A percentile compares a stretch with the other conserved stretches of the same genome.
phyloP scores from a whole-genome alignment of 2,329 filamentous ascomycete species.

The Trematosphaeria pertusa region DNA sequence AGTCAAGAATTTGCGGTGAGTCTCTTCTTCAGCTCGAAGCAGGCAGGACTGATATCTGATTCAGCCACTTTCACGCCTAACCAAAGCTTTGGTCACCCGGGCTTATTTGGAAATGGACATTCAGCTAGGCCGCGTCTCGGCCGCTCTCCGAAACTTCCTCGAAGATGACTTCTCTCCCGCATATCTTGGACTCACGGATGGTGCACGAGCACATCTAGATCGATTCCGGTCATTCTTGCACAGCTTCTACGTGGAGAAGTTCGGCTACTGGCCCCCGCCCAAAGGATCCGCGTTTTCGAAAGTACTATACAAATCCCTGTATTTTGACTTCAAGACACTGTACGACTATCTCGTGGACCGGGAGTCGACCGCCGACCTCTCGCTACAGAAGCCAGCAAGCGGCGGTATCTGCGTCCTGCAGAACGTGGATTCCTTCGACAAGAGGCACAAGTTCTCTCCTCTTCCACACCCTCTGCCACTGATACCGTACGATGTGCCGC shows the following conservation, averaged over 20 bases:
- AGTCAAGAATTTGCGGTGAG: slow-evolving; percentile 69
- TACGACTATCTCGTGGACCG: slow-evolving; percentile 76
- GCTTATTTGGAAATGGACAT: slow-evolving; percentile 70
- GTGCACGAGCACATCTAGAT: slow-evolving; percentile 71
- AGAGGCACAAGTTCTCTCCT: slow-evolving; percentile 63
- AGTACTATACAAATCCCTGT: slow-evolving; percentile 66
- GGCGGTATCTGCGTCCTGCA: slow-evolving; percentile 76
- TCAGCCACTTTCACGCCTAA: slow-evolving; percentile 55
- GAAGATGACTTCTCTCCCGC: slow-evolving; percentile 73
- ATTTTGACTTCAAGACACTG: slow-evolving; percentile 72
- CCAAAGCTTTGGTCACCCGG: slow-evolving; percentile 70
- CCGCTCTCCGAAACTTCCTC: slow-evolving; percentile 70
- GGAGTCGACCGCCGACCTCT: slow-evolving; percentile 57
- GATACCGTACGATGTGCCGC: slow-evolving; percentile 59
- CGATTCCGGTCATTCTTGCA: slow-evolving; percentile 74
- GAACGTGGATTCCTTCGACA: slow-evolving; percentile 71
- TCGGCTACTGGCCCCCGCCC: slow-evolving; percentile 75
- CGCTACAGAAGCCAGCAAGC: slow-evolving; percentile 62
- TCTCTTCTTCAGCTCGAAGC: too few species aligned
- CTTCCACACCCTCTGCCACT: slow-evolving; percentile 72
- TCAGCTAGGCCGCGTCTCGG: slow-evolving; percentile 64
- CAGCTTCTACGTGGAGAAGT: slow-evolving; percentile 68
- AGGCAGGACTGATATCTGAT: too few species aligned
- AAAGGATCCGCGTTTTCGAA: slow-evolving; percentile 62
- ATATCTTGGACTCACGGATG: slow-evolving; percentile 68